Conservation (phyloP, 352 stramenopile genomes). For the Phytophthora lateralis region DNA sequence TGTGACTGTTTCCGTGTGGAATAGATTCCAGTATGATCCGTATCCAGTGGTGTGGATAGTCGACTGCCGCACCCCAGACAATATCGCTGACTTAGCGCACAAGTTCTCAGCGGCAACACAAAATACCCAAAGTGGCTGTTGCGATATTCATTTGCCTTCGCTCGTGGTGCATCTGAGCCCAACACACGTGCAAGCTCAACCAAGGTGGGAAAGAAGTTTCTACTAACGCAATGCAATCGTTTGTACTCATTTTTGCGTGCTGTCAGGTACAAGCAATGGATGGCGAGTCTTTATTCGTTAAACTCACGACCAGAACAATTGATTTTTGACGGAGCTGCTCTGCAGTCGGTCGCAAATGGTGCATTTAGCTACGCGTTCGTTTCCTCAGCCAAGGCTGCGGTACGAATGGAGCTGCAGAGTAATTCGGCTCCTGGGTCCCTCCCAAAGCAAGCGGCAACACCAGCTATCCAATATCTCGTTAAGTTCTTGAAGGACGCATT, state of each 20-base stretch:
- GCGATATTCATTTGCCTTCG: conserved; percentile 41
- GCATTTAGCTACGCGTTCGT: conserved; percentile 64
- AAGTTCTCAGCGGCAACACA: conserved; percentile 20
- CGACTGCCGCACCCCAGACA: conserved; percentile 39
- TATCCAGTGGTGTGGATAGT: conserved; percentile 65
- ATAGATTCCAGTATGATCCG: conserved; percentile 32
- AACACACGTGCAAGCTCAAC: conserved; percentile 25
- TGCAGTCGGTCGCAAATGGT: conserved; percentile 38
- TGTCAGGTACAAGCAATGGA: conserved; percentile 44
- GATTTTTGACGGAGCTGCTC: conserved; percentile 45
- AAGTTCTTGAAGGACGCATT: conserved; percentile 25
- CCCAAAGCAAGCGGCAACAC: neutral
- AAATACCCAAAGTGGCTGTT: conserved; percentile 11
- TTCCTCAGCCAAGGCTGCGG: conserved; percentile 40
- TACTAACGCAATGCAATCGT: neutral
- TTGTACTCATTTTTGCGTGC: neutral
- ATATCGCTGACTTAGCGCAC: conserved; percentile 36
- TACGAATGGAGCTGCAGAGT: conserved; percentile 13
- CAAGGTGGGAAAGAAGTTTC: conserved; percentile 27
- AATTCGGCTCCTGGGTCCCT: neutral
- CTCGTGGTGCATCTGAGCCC: conserved; percentile 67
- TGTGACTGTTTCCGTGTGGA: neutral
- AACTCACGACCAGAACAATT: conserved; percentile 44
- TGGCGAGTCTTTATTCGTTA: conserved; percentile 18
- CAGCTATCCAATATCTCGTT: conserved; percentile 6